These are phyloP conservation scores for Cladobotryum mycophilum DNA, from an alignment of 2,329 filamentous ascomycete species.

Conservation along the genomic window DNA sequence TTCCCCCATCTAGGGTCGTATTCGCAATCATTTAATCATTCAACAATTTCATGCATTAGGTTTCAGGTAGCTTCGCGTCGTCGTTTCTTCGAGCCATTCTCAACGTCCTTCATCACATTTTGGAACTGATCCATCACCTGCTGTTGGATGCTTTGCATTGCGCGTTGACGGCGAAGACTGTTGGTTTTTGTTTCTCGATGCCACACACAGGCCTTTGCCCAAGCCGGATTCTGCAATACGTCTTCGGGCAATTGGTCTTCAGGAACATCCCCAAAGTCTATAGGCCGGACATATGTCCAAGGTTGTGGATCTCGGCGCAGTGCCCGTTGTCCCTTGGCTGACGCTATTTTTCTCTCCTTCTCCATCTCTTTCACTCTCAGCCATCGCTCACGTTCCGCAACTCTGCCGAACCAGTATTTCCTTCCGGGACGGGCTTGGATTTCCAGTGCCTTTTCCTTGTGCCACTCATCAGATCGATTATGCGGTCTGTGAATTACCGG, in stretches of 20 bases:
- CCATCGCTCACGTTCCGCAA: slow-evolving; percentile 31
- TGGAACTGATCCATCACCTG: slow-evolving; percentile 3
- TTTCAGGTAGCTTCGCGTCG: too few relatives aligned
- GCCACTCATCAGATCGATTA: slow-evolving; percentile 39
- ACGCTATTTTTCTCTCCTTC: slow-evolving; percentile 10
- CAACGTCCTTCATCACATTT: slow-evolving; percentile 1
- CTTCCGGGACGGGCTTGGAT: slow-evolving; percentile 42
- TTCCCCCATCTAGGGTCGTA: too few relatives aligned
- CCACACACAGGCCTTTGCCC: slow-evolving; percentile 37
- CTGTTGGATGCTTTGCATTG: background rate
- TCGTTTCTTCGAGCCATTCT: background rate
- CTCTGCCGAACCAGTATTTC: slow-evolving; percentile 47
- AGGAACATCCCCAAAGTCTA: slow-evolving; percentile 34
- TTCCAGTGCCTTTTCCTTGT: slow-evolving; percentile 41
- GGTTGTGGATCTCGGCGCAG: slow-evolving; percentile 23
- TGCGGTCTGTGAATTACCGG: slow-evolving; percentile 44
- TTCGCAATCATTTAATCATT: too few relatives aligned
- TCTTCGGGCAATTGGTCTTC: slow-evolving; percentile 37
- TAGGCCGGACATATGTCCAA: slow-evolving; percentile 19
- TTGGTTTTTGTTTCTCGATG: slow-evolving; percentile 24
- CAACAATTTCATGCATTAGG: too few relatives aligned
- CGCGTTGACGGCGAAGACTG: slow-evolving; percentile 2
- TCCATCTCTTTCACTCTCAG: slow-evolving; percentile 20
- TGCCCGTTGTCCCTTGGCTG: background rate
- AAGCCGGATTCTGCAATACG: slow-evolving; percentile 38